A percentile compares a stretch with the other conserved stretches of the same genome.
phyloP scores from a whole-genome alignment of 768 basidiomycete genomes.

The Lactarius hengduanensis region DNA sequence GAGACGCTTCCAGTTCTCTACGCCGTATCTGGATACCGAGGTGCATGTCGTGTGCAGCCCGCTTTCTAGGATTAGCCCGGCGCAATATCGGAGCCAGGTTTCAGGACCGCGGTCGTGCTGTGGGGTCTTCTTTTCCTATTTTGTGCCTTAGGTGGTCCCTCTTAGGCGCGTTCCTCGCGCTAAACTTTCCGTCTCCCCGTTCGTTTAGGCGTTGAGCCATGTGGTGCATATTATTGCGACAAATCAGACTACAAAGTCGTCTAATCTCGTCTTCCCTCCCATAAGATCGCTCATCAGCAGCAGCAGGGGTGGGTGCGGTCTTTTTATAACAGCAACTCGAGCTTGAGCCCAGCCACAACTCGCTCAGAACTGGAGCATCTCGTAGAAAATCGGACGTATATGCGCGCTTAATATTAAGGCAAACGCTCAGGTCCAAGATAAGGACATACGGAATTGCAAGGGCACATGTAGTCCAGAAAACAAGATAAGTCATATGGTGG shows the following conservation, averaged over 20 bases:
- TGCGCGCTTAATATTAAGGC: not conserved
- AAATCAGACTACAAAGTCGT: not conserved
- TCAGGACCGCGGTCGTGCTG: not conserved
- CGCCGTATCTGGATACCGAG: not conserved
- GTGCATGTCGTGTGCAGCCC: not conserved
- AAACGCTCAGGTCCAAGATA: not conserved
- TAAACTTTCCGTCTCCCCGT: not conserved
- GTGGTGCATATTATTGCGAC: slow-evolving; percentile 9
- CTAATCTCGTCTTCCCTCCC: not conserved
- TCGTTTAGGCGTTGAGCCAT: slow-evolving; percentile 13
- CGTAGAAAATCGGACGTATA: not conserved
- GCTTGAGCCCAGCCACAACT: not conserved
- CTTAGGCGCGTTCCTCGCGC: not conserved
- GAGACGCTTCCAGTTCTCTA: not conserved
- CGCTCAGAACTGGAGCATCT: not conserved
- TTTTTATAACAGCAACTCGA: not conserved
- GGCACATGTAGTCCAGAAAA: slow-evolving; percentile 12
- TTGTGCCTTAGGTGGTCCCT: not conserved
- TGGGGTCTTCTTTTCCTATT: slow-evolving; percentile 5
- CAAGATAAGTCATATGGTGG: slow-evolving; percentile 17
- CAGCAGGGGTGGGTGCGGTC: not conserved
- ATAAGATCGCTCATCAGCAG: not conserved
- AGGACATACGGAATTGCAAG: not conserved
- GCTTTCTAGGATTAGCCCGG: slow-evolving; percentile 3
- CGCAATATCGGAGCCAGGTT: not conserved